These are phyloP conservation scores for Gossypium aridum DNA, from an alignment of 441 rosid species.

Conservation along the genomic window DNA sequence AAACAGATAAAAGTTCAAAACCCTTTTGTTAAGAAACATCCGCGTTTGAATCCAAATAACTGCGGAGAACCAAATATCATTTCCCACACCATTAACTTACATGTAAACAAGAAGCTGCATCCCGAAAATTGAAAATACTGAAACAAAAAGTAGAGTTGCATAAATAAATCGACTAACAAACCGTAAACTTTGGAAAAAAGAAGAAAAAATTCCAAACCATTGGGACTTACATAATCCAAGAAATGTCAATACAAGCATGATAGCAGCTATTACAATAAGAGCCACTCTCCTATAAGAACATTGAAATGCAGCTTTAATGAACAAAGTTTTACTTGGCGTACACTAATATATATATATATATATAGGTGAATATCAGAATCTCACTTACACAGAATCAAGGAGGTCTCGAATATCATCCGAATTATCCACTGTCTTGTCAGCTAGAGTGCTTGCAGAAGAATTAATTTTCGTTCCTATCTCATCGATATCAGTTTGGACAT, in stretches of 20 bases:
- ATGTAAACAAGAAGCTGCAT: slow-evolving; percentile 73
- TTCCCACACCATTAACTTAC: slow-evolving; percentile 20
- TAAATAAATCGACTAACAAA: not conserved
- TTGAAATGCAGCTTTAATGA: not conserved
- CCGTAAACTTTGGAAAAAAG: not conserved
- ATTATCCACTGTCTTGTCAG: slow-evolving; percentile 43
- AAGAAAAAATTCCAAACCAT: not conserved
- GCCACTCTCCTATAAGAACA: slow-evolving; percentile 54
- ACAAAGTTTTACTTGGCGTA: not conserved
- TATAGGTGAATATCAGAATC: not conserved
- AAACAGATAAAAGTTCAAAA: slow-evolving; percentile 4
- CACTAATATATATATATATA: not conserved
- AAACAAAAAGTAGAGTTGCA: slow-evolving; percentile 15
- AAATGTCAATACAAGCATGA: slow-evolving; percentile 71
- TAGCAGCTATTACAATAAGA: slow-evolving; percentile 54
- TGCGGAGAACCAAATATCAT: not conserved
- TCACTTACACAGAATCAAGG: slow-evolving; percentile 61
- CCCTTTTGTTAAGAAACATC: not conserved
- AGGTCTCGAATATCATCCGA: slow-evolving; percentile 50
- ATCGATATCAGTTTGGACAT: slow-evolving; percentile 75
- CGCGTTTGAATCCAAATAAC: not conserved
- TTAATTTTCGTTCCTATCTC: slow-evolving; percentile 53
- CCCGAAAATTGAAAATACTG: slow-evolving; percentile 77
- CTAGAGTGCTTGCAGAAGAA: slow-evolving; percentile 49
- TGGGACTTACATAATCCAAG: slow-evolving; percentile 69